Conservation (phyloP, 2,329 filamentous ascomycete genomes). For the Lomentospora prolificans region DNA sequence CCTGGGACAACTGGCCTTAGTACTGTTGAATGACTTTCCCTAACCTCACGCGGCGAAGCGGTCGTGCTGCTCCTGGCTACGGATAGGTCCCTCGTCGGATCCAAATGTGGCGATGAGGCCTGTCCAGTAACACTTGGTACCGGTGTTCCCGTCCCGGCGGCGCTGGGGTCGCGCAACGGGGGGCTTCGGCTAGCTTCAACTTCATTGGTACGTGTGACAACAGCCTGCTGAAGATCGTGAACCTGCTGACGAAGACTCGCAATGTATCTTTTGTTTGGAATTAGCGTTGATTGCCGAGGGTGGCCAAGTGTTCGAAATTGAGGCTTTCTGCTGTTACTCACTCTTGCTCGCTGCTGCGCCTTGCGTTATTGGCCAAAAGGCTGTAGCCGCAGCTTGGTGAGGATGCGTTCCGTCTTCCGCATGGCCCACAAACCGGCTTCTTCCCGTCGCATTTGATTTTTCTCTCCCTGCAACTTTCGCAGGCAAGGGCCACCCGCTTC, state of each 20-base stretch:
- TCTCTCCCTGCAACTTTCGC: slow-evolving; percentile 29
- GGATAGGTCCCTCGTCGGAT: background rate
- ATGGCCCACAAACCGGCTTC: slow-evolving; percentile 35
- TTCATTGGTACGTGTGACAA: background rate
- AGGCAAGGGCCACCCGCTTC: slow-evolving; percentile 24
- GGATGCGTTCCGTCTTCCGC: slow-evolving; percentile 22
- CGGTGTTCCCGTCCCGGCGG: background rate
- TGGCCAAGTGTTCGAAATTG: slow-evolving; percentile 11
- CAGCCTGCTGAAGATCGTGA: background rate
- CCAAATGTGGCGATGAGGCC: background rate
- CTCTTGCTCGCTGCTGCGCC: slow-evolving; percentile 25
- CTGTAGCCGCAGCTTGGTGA: slow-evolving; percentile 28
- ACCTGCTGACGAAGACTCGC: background rate
- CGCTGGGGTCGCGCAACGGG: background rate
- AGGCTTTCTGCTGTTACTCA: slow-evolving; percentile 14
- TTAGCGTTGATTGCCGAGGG: slow-evolving; percentile 9
- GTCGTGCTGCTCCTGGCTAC: background rate
- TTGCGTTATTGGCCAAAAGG: slow-evolving; percentile 20
- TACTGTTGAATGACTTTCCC: background rate
- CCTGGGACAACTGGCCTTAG: background rate
- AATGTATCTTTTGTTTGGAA: background rate
- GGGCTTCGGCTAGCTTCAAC: background rate
- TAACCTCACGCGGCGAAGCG: background rate
- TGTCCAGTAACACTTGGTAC: background rate
- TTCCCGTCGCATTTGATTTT: slow-evolving; percentile 31